These are phyloP conservation scores for Kuraishia cidri DNA, from an alignment of 805 yeast species.

Conservation along the genomic window DNA sequence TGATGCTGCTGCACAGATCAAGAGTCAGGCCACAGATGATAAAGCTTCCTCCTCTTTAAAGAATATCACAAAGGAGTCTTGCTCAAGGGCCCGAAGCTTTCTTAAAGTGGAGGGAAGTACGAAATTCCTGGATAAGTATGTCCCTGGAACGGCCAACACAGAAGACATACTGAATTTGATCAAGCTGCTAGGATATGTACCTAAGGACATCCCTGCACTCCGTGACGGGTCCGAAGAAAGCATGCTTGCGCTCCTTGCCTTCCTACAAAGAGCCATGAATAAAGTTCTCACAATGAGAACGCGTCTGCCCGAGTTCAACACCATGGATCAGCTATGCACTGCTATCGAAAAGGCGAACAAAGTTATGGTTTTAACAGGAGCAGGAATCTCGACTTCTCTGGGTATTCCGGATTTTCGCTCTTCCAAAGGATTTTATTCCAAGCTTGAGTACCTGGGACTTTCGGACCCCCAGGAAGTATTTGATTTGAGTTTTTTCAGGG, in stretches of 20 bases:
- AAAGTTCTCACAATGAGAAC: constrained; percentile 50
- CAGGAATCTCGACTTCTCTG: constrained; percentile 83
- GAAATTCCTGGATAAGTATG: constrained; percentile 48
- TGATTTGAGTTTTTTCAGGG: constrained; percentile 58
- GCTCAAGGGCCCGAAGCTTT: constrained; percentile 37
- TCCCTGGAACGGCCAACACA: constrained; percentile 53
- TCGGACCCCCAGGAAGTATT: constrained; percentile 90
- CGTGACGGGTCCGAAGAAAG: constrained; percentile 29
- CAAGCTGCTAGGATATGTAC: constrained; percentile 50
- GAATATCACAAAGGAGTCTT: constrained; percentile 21
- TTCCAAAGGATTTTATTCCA: constrained; percentile 74
- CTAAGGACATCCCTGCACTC: constrained; percentile 10
- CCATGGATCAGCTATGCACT: constrained; percentile 48
- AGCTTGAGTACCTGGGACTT: constrained; percentile 57
- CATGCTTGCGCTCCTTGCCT: constrained; percentile 36
- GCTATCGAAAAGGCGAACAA: constrained; percentile 47
- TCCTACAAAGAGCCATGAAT: constrained; percentile 56
- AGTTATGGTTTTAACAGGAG: constrained; percentile 78
- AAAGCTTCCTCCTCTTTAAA: neutral
- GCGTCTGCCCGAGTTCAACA: constrained; percentile 41
- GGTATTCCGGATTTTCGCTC: constrained; percentile 94
- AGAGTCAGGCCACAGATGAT: neutral
- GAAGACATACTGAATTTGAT: constrained; percentile 50
- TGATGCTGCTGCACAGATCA: neutral
- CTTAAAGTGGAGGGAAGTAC: constrained; percentile 54